Conservation (phyloP, 2,329 filamentous ascomycete species). For the Sarocladium oryzae region DNA sequence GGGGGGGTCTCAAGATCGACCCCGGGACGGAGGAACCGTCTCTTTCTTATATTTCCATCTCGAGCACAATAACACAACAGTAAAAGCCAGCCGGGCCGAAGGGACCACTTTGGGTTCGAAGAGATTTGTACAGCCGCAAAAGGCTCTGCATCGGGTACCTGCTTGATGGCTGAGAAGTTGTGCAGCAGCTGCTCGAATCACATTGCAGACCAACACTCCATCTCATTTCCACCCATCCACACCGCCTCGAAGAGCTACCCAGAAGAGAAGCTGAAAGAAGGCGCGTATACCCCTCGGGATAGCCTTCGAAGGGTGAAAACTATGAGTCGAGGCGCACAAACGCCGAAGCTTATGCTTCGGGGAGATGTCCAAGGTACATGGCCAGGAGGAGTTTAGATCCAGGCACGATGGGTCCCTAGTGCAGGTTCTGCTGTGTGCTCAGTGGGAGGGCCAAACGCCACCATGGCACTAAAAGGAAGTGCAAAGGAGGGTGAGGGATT, state of each 20-base stretch:
- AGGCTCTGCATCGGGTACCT: not conserved
- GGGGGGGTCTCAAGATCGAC: not conserved
- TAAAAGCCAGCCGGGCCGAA: not conserved
- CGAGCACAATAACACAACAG: not conserved
- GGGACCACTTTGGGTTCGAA: not conserved
- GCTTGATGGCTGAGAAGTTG: not conserved
- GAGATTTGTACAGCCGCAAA: not conserved
- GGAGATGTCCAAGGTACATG: not conserved
- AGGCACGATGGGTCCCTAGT: constrained; percentile 8
- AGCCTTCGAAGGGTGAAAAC: not conserved
- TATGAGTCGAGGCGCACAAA: not conserved
- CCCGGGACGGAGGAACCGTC: not conserved
- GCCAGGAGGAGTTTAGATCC: constrained; percentile 6
- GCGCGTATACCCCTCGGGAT: not conserved
- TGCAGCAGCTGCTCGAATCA: not conserved
- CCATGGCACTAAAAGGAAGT: not conserved
- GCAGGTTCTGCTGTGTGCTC: not conserved
- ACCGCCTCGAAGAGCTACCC: not conserved
- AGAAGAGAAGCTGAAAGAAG: constrained; percentile 2
- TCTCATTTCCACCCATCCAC: not conserved
- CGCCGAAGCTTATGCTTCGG: not conserved
- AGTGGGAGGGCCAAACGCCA: constrained; percentile 1
- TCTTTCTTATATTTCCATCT: not conserved
- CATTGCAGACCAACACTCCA: not conserved
- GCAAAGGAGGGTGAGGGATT: constrained; percentile 6